phyloP scores from a whole-genome alignment of 2,329 filamentous ascomycete genomes.

The Pseudogymnoascus sp. region DNA sequence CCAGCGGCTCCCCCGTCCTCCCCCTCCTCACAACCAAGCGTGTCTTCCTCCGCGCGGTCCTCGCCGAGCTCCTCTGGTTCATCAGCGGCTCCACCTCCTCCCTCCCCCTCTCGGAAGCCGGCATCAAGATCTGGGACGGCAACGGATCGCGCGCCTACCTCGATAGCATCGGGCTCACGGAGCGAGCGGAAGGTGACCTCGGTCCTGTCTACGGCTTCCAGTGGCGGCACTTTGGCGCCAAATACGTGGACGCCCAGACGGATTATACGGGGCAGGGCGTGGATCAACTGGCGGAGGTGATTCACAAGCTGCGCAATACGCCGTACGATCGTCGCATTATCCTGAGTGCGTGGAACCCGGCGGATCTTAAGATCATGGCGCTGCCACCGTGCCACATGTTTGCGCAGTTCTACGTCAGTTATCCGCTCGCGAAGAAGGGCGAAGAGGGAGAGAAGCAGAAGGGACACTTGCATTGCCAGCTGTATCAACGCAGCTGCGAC shows the following conservation, averaged over 20 bases:
- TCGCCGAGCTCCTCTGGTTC: conserved; percentile 95
- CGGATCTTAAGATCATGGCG: conserved; percentile 79
- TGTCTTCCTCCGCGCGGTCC: conserved; percentile 82
- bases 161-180: conserved; percentile 70
- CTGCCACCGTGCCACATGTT: conserved; percentile 96
- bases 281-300: conserved; percentile 86
- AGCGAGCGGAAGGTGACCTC: conserved; percentile 80
- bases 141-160: conserved; percentile 89
- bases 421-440: conserved; percentile 21
- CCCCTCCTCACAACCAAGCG: conserved; percentile 96
- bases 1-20: conserved; percentile 54
- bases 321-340: conserved; percentile 89
- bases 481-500: conserved; percentile 92
- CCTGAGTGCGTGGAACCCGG: conserved; percentile 88
- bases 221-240: conserved; percentile 95
- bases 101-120: conserved; percentile 62
- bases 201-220: conserved; percentile 98
- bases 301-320: conserved; percentile 72
- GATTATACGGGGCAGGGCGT: conserved; percentile 87
- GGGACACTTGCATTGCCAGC: conserved; percentile 73
- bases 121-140: conserved; percentile 97
- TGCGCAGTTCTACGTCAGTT: conserved; percentile 64
- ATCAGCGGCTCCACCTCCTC: conserved; percentile 78
- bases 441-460: conserved; percentile 36
- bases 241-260: conserved; percentile 68